These are phyloP conservation scores for Dipsacomyces acuminosporus DNA, from an alignment of 371 early-diverging fungal genomes.

Conservation along the genomic window DNA sequence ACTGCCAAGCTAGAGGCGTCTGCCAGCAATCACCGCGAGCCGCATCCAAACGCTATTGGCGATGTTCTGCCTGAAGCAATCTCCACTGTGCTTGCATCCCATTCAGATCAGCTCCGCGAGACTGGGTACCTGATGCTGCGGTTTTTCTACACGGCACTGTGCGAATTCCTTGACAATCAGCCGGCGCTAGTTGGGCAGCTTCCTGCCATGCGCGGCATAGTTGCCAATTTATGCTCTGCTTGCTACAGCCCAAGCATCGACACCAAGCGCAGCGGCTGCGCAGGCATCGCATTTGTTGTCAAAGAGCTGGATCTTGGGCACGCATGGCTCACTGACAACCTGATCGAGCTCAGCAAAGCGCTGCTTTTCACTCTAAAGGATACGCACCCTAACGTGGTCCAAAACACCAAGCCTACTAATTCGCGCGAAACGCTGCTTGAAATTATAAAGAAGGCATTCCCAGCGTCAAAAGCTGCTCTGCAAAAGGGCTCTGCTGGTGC, in stretches of 20 bases:
- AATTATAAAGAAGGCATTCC: constrained; percentile 33
- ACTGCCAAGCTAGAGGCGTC: constrained; percentile 5
- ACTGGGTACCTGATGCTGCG: constrained; percentile 27
- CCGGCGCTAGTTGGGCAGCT: constrained; percentile 37
- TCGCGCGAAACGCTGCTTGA: constrained; percentile 31
- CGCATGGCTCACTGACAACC: constrained; percentile 87
- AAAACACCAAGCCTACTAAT: constrained; percentile 10
- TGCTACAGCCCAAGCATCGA: constrained; percentile 59
- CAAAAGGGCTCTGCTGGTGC: neutral
- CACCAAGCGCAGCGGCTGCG: constrained; percentile 81
- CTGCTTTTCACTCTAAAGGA: constrained; percentile 93
- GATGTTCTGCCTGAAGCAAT: constrained; percentile 27
- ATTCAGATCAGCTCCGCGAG: constrained; percentile 12
- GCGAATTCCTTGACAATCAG: constrained; percentile 7
- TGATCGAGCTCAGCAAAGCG: constrained; percentile 87
- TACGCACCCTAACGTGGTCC: constrained; percentile 54
- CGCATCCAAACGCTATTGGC: constrained; percentile 15
- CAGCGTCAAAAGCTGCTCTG: constrained; percentile 11
- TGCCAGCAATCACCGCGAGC: neutral
- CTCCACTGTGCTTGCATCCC: constrained; percentile 27
- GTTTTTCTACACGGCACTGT: constrained; percentile 20
- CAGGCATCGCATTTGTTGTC: constrained; percentile 79
- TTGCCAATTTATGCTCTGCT: constrained; percentile 54
- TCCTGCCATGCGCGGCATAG: constrained; percentile 52
- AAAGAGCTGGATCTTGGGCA: constrained; percentile 77